Evolutionary conservation across 768 basidiomycete species (phyloP).

Genomic region (Pilatotrama ljubarskyi): DNA sequence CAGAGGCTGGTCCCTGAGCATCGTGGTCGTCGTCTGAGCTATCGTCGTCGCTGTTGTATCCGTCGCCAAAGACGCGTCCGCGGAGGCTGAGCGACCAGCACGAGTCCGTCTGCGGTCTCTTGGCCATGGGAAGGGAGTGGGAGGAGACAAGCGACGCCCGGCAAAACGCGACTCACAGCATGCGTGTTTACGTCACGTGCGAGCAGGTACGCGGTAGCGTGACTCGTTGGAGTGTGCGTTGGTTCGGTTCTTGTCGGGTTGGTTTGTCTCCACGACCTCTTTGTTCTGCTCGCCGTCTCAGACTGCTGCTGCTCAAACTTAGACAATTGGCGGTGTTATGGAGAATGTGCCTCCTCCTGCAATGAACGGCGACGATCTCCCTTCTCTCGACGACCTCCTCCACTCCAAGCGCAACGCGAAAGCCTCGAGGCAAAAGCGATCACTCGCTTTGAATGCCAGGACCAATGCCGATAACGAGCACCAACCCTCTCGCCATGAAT

Average conservation of each 20-base stretch:
- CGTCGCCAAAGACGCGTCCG: conserved; percentile 10
- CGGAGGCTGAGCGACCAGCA: conserved; percentile 36
- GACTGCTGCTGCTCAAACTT: background rate
- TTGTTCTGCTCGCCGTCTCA: background rate
- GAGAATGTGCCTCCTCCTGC: conserved; percentile 16
- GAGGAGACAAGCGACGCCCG: background rate
- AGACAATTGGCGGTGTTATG: conserved; percentile 7
- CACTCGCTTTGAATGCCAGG: conserved; percentile 5
- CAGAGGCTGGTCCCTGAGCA: background rate
- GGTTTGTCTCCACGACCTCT: background rate
- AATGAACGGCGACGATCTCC: conserved; percentile 15
- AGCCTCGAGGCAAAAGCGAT: conserved; percentile 25
- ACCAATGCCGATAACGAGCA: conserved; percentile 15
- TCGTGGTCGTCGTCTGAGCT: conserved; percentile 13
- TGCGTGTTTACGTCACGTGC: conserved; percentile 7
- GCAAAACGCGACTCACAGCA: conserved; percentile 4
- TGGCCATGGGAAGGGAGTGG: background rate
- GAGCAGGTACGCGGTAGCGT: conserved; percentile 1
- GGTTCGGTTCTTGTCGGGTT: conserved; percentile 9
- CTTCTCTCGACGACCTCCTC: conserved; percentile 18
- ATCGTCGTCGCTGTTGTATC: conserved; percentile 24
- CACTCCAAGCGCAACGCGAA: conserved; percentile 19
- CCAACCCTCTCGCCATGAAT: conserved; percentile 7
- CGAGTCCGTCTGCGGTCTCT: conserved; percentile 7
- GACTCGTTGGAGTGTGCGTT: background rate